Percentiles rank a stretch among this genome's conserved stretches.
These are phyloP conservation scores for Emiliania huxleyi DNA, from an alignment of 78 protist species.

Conservation along the genomic window DNA sequence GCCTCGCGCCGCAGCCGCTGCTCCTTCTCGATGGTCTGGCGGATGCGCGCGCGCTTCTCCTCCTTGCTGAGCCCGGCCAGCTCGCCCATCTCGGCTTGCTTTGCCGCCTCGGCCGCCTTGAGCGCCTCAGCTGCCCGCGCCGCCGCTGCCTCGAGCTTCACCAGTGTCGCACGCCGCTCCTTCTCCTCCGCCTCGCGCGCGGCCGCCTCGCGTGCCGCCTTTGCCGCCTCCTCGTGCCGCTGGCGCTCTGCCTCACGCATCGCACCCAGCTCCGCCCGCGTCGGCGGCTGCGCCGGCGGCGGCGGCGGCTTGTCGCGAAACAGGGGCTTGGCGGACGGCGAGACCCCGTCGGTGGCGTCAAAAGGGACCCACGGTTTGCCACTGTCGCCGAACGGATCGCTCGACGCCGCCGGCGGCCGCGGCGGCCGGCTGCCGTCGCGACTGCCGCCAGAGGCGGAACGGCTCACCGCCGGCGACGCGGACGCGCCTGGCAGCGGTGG, in stretches of 20 bases:
- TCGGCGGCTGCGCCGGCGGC: neutral
- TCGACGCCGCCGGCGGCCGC: neutral
- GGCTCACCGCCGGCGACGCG: neutral
- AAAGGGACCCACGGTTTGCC: neutral
- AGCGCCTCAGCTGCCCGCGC: neutral
- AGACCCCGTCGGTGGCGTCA: neutral
- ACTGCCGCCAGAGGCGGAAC: neutral
- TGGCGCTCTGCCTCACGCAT: neutral
- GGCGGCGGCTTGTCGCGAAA: neutral
- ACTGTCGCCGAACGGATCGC: neutral
- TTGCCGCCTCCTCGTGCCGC: too few species aligned
- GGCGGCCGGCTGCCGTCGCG: neutral
- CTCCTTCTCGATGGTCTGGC: neutral
- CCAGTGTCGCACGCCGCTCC: neutral
- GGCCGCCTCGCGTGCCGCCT: neutral
- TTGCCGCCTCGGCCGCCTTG: neutral
- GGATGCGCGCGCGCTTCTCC: conserved; percentile 8
- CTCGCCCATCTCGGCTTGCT: neutral
- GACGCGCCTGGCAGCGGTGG: neutral
- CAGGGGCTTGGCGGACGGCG: neutral
- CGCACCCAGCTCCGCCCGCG: neutral
- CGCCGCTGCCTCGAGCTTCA: neutral
- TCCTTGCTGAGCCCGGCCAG: neutral
- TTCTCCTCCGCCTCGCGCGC: neutral
- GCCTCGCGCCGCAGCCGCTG: neutral